phyloP scores from a whole-genome alignment of 2,329 filamentous ascomycete genomes.

The Leptographium flavum region DNA sequence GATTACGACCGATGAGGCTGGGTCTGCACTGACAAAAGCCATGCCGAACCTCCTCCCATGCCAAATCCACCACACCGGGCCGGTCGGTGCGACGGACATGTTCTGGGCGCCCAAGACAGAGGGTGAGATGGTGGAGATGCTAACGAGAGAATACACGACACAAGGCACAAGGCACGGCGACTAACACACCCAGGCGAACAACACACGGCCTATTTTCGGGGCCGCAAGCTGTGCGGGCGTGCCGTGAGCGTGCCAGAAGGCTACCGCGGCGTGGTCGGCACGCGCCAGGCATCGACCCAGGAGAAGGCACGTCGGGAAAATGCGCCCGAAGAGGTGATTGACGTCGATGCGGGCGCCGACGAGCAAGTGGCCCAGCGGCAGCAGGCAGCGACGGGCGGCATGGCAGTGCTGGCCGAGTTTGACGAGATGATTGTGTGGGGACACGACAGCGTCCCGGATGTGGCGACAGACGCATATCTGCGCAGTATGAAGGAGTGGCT shows the following conservation, averaged over 20 bases:
- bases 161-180: not conserved
- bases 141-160: not conserved
- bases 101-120: slow-evolving; percentile 52
- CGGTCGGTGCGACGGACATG: slow-evolving; percentile 44
- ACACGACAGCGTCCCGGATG: slow-evolving; percentile 54
- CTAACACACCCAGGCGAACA: slow-evolving; percentile 27
- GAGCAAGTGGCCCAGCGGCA: slow-evolving; percentile 16
- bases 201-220: slow-evolving; percentile 57
- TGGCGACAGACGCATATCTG: slow-evolving; percentile 52
- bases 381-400: slow-evolving; percentile 33
- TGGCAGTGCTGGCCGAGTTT: slow-evolving; percentile 55
- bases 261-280: slow-evolving; percentile 52
- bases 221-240: slow-evolving; percentile 62
- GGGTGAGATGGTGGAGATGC: not conserved
- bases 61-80: slow-evolving; percentile 63
- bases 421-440: slow-evolving; percentile 71
- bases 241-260: slow-evolving; percentile 51
- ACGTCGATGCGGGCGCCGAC: slow-evolving; percentile 27
- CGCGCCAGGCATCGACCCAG: slow-evolving; percentile 21
- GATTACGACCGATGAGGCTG: slow-evolving; percentile 17
- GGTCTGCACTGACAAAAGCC: slow-evolving; percentile 19
- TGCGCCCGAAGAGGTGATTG: slow-evolving; percentile 12
- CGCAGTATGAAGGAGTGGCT: slow-evolving; percentile 74
- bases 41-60: slow-evolving; percentile 67
- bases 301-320: slow-evolving; percentile 12